A percentile compares a stretch with the other conserved stretches of the same genome.
Conservation (phyloP, 768 basidiomycete species). For the Auricularia sp. region DNA sequence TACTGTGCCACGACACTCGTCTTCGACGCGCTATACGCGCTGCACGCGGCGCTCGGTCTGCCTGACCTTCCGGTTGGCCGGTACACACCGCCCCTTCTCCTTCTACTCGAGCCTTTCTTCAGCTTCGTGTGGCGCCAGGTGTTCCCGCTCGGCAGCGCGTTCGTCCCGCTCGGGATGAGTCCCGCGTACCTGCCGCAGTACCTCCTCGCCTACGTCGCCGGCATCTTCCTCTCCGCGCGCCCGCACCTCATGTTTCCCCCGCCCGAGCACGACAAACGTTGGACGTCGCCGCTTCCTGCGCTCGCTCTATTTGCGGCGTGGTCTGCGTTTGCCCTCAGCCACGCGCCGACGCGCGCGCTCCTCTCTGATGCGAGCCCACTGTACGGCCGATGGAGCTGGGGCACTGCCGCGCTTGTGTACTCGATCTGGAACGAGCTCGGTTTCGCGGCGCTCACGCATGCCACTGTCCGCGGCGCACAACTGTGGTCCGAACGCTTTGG, state of each 20-base stretch:
- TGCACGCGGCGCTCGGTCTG: not conserved
- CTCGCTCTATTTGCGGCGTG: not conserved
- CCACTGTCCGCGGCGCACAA: not conserved
- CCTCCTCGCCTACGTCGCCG: not conserved
- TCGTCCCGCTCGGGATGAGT: not conserved
- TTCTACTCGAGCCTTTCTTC: not conserved
- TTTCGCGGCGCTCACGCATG: not conserved
- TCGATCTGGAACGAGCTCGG: conserved; percentile 2
- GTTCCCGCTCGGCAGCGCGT: not conserved
- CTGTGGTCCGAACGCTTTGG: not conserved
- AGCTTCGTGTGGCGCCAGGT: not conserved
- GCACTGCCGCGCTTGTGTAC: not conserved
- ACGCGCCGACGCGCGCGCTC: not conserved
- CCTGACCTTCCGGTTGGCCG: not conserved
- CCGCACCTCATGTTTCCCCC: not conserved
- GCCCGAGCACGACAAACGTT: not conserved
- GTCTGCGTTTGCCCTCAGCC: not conserved
- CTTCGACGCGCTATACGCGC: not conserved
- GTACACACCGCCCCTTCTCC: not conserved
- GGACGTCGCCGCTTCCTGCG: not conserved
- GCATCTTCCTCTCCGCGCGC: not conserved
- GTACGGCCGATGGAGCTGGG: not conserved
- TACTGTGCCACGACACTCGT: not conserved
- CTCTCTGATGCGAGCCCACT: not conserved
- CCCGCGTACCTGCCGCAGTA: not conserved